Percentiles rank a stretch among this genome's conserved stretches.
Conservation (phyloP, 2,329 filamentous ascomycete genomes). For the Cordyceps fumosorosea region DNA sequence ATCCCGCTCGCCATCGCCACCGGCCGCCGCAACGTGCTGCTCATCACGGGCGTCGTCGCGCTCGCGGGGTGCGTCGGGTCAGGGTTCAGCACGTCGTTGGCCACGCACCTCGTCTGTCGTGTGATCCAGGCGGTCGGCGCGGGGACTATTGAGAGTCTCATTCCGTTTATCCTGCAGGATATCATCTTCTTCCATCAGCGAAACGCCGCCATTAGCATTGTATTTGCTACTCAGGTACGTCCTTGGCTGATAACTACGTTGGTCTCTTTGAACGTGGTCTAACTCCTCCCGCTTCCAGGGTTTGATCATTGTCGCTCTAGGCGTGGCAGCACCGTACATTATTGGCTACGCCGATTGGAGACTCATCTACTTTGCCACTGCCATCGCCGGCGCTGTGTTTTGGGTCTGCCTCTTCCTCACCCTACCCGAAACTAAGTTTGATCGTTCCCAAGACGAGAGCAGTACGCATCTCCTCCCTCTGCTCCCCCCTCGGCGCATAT, state of each 20-base stretch:
- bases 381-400: conserved; percentile 23
- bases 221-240: conserved; percentile 21
- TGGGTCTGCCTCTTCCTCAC: conserved; percentile 28
- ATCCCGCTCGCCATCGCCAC: conserved; percentile 31
- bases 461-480: conserved; percentile 12
- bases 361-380: conserved; percentile 29
- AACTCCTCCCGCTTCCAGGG: conserved; percentile 15
- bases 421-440: conserved; percentile 30
- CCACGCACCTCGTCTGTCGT: conserved; percentile 27
- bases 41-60: conserved; percentile 26
- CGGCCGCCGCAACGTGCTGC: conserved; percentile 30
- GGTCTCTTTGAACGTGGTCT: background rate
- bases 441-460: conserved; percentile 24
- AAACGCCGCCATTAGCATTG: conserved; percentile 26
- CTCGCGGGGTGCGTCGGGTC: conserved; percentile 32
- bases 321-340: conserved; percentile 24
- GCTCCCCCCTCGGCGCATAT: background rate
- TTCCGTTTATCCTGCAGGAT: conserved; percentile 33
- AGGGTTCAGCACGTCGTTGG: conserved; percentile 24
- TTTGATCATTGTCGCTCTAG: conserved; percentile 24
- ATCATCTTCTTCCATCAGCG: conserved; percentile 33
- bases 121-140: conserved; percentile 30
- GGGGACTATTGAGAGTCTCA: conserved; percentile 29
- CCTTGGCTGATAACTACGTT: too few relatives aligned
- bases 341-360: conserved; percentile 27